A percentile compares a stretch with the other conserved stretches of the same genome.
These are phyloP conservation scores for Aspergillus coremiiformis DNA, from an alignment of 495 filamentous ascomycete genomes.

Conservation along the genomic window DNA sequence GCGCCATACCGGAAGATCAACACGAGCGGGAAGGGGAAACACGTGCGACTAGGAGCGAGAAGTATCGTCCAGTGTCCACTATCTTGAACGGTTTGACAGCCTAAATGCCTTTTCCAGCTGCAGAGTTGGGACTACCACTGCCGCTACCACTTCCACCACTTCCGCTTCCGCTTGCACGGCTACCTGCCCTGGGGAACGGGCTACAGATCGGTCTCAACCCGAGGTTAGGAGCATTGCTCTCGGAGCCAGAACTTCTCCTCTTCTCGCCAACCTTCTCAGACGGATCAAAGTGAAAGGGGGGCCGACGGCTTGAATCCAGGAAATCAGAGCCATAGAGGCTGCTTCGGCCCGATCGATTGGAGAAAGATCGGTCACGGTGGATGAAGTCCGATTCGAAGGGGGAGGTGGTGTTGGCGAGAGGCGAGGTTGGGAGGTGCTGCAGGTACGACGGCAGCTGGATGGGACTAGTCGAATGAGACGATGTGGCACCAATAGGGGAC, in stretches of 20 bases:
- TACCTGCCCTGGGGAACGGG: conserved; percentile 38
- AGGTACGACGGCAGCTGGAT: conserved; percentile 27
- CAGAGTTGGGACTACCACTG: conserved; percentile 40
- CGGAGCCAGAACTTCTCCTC: conserved; percentile 27
- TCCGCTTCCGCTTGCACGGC: conserved; percentile 40
- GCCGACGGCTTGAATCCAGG: conserved; percentile 27
- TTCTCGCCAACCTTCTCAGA: conserved; percentile 30
- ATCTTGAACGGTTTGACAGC: background rate
- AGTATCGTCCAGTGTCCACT: background rate
- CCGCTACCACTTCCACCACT: conserved; percentile 38
- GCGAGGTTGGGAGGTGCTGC: conserved; percentile 34
- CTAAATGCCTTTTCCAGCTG: conserved; percentile 25
- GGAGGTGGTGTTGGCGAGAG: conserved; percentile 24
- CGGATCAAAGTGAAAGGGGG: conserved; percentile 30
- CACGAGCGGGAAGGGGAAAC: background rate
- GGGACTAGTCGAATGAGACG: conserved; percentile 38
- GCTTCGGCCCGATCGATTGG: conserved; percentile 40
- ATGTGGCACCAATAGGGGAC: conserved; percentile 26
- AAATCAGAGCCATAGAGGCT: conserved; percentile 39
- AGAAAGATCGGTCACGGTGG: conserved; percentile 40
- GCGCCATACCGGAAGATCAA: background rate
- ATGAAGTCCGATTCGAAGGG: conserved; percentile 32
- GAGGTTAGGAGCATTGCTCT: conserved; percentile 25
- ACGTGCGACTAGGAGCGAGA: background rate
- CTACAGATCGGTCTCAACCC: conserved; percentile 29